Base-by-base conservation (phyloP, 192 early-diverging fungal species). In the Helicostylum pulchrum region DNA sequence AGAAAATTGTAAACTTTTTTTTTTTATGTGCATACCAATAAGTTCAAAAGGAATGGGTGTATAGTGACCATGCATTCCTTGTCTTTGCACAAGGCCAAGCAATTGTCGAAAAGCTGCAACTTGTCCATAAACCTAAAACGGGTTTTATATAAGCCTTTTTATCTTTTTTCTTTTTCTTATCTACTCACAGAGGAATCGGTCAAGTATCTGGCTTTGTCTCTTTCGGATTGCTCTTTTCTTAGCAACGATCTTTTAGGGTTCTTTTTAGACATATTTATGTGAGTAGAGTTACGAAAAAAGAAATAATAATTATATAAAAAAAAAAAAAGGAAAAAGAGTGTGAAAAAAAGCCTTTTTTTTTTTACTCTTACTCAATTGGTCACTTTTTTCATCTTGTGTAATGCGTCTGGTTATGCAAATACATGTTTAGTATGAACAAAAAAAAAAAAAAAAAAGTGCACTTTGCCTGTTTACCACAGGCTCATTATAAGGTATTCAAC, bases 31-130 rank as follows among this genome's bases (percentile, higher is more conserved):
- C 3, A 36, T 77, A 82, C 80, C 80, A 8, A 82, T 79, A 50
- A 79, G 69, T 26, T 82, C 78, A 20, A 77, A 39, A 2, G 80
- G 78, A 21, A 82, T 82, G 1, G 39, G 39, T 7, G 21, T 59
- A 23, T 59, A 59, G 1, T 19, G 6, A 10, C 46, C 46, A 48
- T 19, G 15, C 42, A 43, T 77, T 10, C 71, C 76, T 44, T 71
- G 54, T 36, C 60, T 66, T 52, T 76, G 72, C 30, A 73, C 58
- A 50, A 60, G 49, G 23, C 70, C 76, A 32, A 73, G 62, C 42
- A 76, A 72, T 5, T 60, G 53, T 32, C 60, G 67, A 65, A 77
- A 76, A 21, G 67, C 72, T 43, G 69, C 60, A 7, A 77, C 62
- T 17, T 75, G 75, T 65, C 73, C 11, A 67, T 73, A 52, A 85